phyloP scores from a whole-genome alignment of 768 basidiomycete genomes.

The Tylopilus balloui region DNA sequence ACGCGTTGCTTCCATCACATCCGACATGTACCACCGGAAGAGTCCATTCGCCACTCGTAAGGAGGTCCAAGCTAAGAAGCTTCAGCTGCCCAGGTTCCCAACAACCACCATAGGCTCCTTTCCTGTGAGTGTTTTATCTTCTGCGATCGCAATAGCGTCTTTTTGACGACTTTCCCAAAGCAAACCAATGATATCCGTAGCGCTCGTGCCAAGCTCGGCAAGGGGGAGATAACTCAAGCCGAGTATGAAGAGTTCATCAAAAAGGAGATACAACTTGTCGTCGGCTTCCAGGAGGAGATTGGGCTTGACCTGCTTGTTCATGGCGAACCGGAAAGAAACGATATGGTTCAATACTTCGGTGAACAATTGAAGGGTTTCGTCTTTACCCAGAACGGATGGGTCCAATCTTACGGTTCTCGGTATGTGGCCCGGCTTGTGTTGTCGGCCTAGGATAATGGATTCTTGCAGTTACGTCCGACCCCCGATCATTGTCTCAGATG shows the following conservation, averaged over 20 bases:
- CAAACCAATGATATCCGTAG: slow-evolving; percentile 99
- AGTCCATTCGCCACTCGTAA: slow-evolving; percentile 84
- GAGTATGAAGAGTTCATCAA: slow-evolving; percentile 98
- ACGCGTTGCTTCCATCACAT: slow-evolving; percentile 89
- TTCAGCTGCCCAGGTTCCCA: slow-evolving; percentile 94
- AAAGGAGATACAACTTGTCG: slow-evolving; percentile 91
- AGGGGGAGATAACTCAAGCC: slow-evolving; percentile 78
- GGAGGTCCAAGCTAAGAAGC: slow-evolving; percentile 81
- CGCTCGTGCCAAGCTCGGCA: slow-evolving; percentile 92
- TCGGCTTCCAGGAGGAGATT: slow-evolving; percentile 94
- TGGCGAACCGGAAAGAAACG: slow-evolving; percentile 98
- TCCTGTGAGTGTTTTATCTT: slow-evolving; percentile 53
- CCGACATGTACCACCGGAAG: slow-evolving; percentile 82
- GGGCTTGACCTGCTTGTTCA: slow-evolving; percentile 97
- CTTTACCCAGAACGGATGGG: slow-evolving; percentile 99
- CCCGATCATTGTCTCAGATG: slow-evolving; percentile 96
- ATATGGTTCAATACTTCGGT: slow-evolving; percentile 99
- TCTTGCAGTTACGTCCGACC: slow-evolving; percentile 83
- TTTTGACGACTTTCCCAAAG: slow-evolving; percentile 33
- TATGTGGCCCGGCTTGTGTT: slow-evolving; percentile 32
- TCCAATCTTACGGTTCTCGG: slow-evolving; percentile 99
- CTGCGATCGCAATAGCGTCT: background rate
- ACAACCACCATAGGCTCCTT: slow-evolving; percentile 98
- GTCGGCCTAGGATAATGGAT: slow-evolving; percentile 5
- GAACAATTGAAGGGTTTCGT: slow-evolving; percentile 93